Conservation (phyloP, 306 rosid genomes). For the Chamaecrista fasciculata region DNA sequence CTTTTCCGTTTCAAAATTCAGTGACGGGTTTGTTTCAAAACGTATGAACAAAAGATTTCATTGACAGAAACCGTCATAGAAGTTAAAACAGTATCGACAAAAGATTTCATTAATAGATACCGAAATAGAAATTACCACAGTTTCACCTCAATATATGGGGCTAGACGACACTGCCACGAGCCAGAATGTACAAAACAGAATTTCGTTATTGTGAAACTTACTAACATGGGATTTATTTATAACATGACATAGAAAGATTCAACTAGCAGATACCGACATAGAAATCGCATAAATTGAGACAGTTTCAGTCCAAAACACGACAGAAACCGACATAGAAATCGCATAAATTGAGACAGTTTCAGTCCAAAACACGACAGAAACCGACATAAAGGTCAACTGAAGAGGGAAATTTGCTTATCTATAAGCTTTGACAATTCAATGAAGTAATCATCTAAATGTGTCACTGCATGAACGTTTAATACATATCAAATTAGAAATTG, state of each 20-base stretch:
- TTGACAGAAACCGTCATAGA: no score
- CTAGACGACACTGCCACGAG: background rate
- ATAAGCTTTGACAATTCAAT: constrained; percentile 6
- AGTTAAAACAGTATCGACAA: background rate
- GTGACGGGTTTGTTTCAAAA: background rate
- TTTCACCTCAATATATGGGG: background rate
- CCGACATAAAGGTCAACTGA: background rate
- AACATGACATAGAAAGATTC: no score
- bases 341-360: constrained; percentile 10
- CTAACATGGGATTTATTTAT: no score
- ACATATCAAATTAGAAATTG: background rate
- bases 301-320: constrained; percentile 13
- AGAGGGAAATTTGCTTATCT: background rate
- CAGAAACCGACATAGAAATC: background rate
- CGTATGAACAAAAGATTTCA: background rate
- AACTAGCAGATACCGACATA: background rate
- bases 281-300: background rate
- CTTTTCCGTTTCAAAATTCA: background rate
- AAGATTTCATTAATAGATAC: background rate
- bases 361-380: constrained; percentile 16
- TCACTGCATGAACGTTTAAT: background rate
- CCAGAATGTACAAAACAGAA: background rate
- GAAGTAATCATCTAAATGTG: background rate
- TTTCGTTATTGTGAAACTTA: no score
- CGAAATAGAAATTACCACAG: background rate